A percentile compares a stretch with the other conserved stretches of the same genome.
phyloP scores from a whole-genome alignment of 352 stramenopile genomes.

The Phytophthora multivora region DNA sequence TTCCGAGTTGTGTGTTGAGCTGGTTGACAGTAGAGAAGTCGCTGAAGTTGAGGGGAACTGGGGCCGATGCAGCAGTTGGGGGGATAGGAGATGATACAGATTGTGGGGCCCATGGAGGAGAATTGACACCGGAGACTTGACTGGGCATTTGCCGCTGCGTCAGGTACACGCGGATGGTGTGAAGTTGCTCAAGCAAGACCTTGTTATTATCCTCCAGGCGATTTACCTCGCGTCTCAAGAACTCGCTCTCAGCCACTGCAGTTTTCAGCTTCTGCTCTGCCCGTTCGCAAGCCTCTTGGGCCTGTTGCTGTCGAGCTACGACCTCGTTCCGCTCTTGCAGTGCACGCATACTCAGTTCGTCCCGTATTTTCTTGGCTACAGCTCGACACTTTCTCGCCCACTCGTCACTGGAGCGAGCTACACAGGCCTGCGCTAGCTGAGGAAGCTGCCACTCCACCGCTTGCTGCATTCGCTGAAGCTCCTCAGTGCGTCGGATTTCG shows the following conservation, averaged over 20 bases:
- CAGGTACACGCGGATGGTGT: constrained; percentile 63
- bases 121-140: constrained; percentile 6
- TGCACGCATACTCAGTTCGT: constrained; percentile 37
- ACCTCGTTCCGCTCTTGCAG: constrained; percentile 44
- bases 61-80: not conserved
- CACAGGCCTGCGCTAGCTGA: constrained; percentile 54
- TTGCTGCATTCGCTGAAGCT: constrained; percentile 47
- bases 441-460: constrained; percentile 52
- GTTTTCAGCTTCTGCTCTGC: constrained; percentile 52
- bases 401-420: constrained; percentile 49
- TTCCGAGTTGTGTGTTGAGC: constrained; percentile 49
- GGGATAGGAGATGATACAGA: not conserved
- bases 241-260: constrained; percentile 45
- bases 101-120: constrained; percentile 10
- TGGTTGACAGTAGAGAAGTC: constrained; percentile 48
- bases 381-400: constrained; percentile 44
- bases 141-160: constrained; percentile 48
- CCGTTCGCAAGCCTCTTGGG: constrained; percentile 35
- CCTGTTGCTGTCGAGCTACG: constrained; percentile 28
- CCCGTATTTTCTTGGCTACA: constrained; percentile 37
- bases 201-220: constrained; percentile 70
- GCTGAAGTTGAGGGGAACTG: constrained; percentile 26
- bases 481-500: constrained; percentile 38
- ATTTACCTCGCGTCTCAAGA: constrained; percentile 51
- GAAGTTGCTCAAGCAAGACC: constrained; percentile 57